A percentile compares a stretch with the other conserved stretches of the same genome.
phyloP scores from a whole-genome alignment of 164 flowering plant species.

The grape (Vitis vinifera) region ASM3070453v1 NC_081808.1:24653501-24654000 shows the following conservation, averaged over 20 bases:
- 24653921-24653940: constrained; percentile 5
- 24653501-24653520: neutral
- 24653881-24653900: constrained; percentile 94
- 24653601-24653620: neutral
- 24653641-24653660: constrained; percentile 84
- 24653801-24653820: constrained; percentile 84
- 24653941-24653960: neutral
- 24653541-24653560: neutral
- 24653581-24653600: neutral
- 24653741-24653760: constrained; percentile 97
- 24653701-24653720: constrained; percentile 98
- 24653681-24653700: constrained; percentile 97
- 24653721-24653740: constrained; percentile 99
- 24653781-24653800: constrained; percentile 86
- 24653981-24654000: too few relatives aligned
- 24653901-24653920: constrained; percentile 75
- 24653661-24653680: constrained; percentile 97
- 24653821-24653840: constrained; percentile 90
- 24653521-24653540: neutral
- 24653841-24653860: constrained; percentile 99
- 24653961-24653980: neutral
- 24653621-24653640: neutral
- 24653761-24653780: constrained; percentile 97
- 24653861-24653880: constrained; percentile 92
- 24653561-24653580: neutral